Conservation (phyloP, 1,284 basidiomycete species). For the Naganishia sp. region DNA sequence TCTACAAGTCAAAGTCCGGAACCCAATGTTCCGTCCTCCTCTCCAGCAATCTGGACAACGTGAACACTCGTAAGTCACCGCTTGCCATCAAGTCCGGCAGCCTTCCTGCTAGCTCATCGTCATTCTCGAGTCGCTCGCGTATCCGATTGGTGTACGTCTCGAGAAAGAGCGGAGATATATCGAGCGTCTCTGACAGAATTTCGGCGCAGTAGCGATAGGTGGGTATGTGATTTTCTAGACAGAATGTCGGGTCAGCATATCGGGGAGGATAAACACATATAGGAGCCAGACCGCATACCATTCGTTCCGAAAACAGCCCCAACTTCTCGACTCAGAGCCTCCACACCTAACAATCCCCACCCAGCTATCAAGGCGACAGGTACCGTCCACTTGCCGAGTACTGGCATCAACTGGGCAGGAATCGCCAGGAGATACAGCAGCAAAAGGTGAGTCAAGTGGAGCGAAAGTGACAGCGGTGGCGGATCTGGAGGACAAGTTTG, state of each 20-base stretch:
- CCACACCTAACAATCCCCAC: slow-evolving; percentile 49
- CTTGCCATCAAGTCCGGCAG: slow-evolving; percentile 4
- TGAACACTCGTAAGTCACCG: slow-evolving; percentile 10
- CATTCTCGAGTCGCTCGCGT: slow-evolving; percentile 36
- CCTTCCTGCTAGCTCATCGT: background rate
- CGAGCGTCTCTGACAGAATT: slow-evolving; percentile 48
- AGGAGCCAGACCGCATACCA: slow-evolving; percentile 36
- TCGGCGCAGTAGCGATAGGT: slow-evolving; percentile 44
- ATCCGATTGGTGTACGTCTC: slow-evolving; percentile 44
- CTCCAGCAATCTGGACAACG: slow-evolving; percentile 10
- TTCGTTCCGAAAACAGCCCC: slow-evolving; percentile 48
- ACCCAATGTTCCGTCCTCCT: slow-evolving; percentile 28
- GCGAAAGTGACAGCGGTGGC: slow-evolving; percentile 47
- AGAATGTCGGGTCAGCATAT: background rate
- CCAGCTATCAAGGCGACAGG: slow-evolving; percentile 46
- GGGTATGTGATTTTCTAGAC: slow-evolving; percentile 47
- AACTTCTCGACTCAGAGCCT: slow-evolving; percentile 48
- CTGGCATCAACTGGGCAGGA: slow-evolving; percentile 45
- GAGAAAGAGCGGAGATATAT: slow-evolving; percentile 45
- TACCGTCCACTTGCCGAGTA: slow-evolving; percentile 41
- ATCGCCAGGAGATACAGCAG: slow-evolving; percentile 48
- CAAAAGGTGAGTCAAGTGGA: slow-evolving; percentile 47
- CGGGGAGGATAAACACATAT: slow-evolving; percentile 15
- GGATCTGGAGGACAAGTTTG: slow-evolving; percentile 39
- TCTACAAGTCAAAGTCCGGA: slow-evolving; percentile 23